A percentile compares a stretch with the other conserved stretches of the same genome.
Evolutionary conservation across 1,284 basidiomycete species (phyloP).

Genomic region (Hortiboletus rubellus): DNA sequence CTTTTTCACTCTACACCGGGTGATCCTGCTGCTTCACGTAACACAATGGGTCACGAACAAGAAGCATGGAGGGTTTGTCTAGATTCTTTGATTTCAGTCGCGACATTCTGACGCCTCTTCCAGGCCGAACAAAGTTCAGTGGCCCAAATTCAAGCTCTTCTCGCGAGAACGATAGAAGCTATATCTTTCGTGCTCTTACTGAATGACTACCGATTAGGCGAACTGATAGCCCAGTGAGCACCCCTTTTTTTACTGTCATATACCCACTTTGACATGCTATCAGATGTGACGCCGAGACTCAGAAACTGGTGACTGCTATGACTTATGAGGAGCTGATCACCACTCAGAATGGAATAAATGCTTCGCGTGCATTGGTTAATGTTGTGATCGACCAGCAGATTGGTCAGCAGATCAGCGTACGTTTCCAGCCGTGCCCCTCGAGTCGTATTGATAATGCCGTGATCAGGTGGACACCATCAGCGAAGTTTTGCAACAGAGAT

Average conservation of each 20-base stretch:
- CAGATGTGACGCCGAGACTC: conserved; percentile 70
- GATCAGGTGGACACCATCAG: conserved; percentile 91
- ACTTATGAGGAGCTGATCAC: conserved; percentile 88
- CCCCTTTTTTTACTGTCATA: conserved; percentile 5
- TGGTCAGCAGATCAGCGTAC: conserved; percentile 89
- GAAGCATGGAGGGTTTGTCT: conserved; percentile 77
- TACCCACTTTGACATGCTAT: conserved; percentile 13
- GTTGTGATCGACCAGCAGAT: conserved; percentile 98
- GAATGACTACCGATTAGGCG: conserved; percentile 88
- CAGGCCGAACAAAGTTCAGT: conserved; percentile 84
- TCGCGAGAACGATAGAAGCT: conserved; percentile 85
- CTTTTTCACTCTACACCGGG: conserved; percentile 75
- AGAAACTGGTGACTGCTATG: conserved; percentile 64
- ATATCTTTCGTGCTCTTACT: conserved; percentile 92
- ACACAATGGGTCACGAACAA: conserved; percentile 61
- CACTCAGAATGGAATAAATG: conserved; percentile 76
- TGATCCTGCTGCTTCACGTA: conserved; percentile 55
- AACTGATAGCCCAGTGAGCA: conserved; percentile 77
- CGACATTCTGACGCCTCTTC: conserved; percentile 11
- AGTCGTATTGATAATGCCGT: conserved; percentile 13
- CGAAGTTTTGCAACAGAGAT: conserved; percentile 90
- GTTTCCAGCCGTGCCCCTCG: conserved; percentile 26
- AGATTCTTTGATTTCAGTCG: background rate
- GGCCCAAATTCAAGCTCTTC: conserved; percentile 66
- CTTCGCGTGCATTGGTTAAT: conserved; percentile 88